Conservation (phyloP, 1,284 basidiomycete genomes). For the Ceratobasidium sp. region DNA sequence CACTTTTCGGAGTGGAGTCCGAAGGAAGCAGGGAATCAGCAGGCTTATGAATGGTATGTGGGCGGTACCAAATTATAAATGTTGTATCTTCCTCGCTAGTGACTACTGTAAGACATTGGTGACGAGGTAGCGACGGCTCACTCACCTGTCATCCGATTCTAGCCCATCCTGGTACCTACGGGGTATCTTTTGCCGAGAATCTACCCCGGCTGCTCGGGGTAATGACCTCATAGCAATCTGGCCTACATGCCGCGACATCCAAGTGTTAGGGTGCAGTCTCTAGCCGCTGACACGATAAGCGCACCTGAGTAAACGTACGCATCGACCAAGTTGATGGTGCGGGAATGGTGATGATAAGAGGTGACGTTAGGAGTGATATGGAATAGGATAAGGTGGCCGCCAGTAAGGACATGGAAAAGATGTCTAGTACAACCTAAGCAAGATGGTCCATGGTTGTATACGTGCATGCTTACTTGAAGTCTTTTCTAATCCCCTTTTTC, state of each 20-base stretch:
- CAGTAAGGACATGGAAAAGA: slow-evolving; percentile 64
- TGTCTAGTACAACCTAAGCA: slow-evolving; percentile 58
- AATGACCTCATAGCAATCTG: slow-evolving; percentile 61
- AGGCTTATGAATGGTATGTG: slow-evolving; percentile 38
- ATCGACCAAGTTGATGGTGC: slow-evolving; percentile 69
- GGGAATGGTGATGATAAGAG: slow-evolving; percentile 61
- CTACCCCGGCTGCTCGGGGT: slow-evolving; percentile 66
- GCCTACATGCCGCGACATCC: slow-evolving; percentile 49
- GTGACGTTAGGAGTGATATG: slow-evolving; percentile 62
- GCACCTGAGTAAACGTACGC: slow-evolving; percentile 75
- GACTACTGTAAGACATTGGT: not conserved
- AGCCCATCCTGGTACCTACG: slow-evolving; percentile 82
- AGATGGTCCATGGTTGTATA: not conserved
- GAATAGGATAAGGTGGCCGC: slow-evolving; percentile 72
- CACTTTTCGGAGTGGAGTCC: slow-evolving; percentile 25
- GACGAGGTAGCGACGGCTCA: not conserved
- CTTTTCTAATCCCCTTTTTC: slow-evolving; percentile 71
- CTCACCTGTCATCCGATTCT: slow-evolving; percentile 69
- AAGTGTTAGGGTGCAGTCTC: not conserved
- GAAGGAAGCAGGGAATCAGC: slow-evolving; percentile 12
- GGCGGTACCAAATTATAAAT: slow-evolving; percentile 68
- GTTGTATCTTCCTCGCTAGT: slow-evolving; percentile 73
- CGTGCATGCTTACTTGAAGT: slow-evolving; percentile 68
- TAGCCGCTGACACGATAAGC: not conserved
- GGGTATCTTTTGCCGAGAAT: slow-evolving; percentile 64